Evolutionary conservation across 345 rosid genomes (phyloP).

Genomic region (Psidium friedrichsthalianum): DNA sequence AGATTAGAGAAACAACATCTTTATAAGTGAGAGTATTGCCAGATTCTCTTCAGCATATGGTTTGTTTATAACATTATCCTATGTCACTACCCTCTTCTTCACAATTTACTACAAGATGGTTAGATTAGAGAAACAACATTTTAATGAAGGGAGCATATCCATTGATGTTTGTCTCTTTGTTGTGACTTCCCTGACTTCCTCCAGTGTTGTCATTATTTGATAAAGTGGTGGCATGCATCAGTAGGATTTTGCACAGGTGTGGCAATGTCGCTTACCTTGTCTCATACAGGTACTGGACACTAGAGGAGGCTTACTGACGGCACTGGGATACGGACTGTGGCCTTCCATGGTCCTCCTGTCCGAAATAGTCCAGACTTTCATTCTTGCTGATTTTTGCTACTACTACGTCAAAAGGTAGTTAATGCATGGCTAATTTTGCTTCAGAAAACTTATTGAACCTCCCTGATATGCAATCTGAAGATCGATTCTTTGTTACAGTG

Average conservation of each 20-base stretch:
- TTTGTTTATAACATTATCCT: background rate
- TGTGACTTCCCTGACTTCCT: background rate
- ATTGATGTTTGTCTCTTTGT: background rate
- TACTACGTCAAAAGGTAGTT: constrained; percentile 80
- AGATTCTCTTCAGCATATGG: background rate
- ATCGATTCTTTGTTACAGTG: constrained; percentile 31
- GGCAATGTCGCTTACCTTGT: background rate
- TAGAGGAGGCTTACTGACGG: constrained; percentile 78
- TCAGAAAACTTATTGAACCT: background rate
- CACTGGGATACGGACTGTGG: constrained; percentile 94
- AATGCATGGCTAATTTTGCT: background rate
- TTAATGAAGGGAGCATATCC: background rate
- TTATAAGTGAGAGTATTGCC: background rate
- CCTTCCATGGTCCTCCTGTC: constrained; percentile 95
- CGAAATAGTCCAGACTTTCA: constrained; percentile 92
- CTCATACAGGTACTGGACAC: constrained; percentile 66
- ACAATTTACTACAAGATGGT: background rate
- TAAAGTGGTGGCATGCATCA: background rate
- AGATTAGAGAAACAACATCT: background rate
- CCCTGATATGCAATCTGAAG: background rate
- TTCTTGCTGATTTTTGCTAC: constrained; percentile 95
- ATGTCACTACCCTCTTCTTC: background rate
- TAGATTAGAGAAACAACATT: background rate
- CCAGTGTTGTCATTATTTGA: background rate
- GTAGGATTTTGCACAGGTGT: background rate